A percentile compares a stretch with the other conserved stretches of the same genome.
Conservation (phyloP, 345 rosid species). For the Dipteronia dyeriana region DNA sequence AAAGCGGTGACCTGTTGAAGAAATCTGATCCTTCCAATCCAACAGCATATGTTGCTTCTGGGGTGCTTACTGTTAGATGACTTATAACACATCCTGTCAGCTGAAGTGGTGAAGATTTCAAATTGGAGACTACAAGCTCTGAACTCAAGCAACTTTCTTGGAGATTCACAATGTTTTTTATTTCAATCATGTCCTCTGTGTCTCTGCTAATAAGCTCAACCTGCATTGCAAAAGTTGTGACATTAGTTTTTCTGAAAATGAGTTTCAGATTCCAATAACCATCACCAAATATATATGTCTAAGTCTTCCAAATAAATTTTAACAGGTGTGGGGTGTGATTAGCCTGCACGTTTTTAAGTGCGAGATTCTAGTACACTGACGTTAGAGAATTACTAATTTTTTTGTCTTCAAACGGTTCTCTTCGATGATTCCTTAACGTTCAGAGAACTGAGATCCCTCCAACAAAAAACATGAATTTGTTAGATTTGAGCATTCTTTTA, state of each 20-base stretch:
- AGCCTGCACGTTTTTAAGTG: too few relatives aligned
- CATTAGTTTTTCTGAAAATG: background rate
- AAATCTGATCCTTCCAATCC: conserved; percentile 74
- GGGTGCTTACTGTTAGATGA: conserved; percentile 83
- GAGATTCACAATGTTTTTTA: conserved; percentile 55
- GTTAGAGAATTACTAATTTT: too few relatives aligned
- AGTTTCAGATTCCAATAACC: background rate
- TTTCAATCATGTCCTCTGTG: conserved; percentile 45
- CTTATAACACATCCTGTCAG: conserved; percentile 56
- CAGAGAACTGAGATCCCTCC: too few relatives aligned
- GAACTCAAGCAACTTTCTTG: conserved; percentile 55
- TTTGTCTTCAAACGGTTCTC: too few relatives aligned
- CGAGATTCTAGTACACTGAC: too few relatives aligned
- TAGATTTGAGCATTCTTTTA: too few relatives aligned
- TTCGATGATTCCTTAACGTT: too few relatives aligned
- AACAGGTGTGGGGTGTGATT: too few relatives aligned
- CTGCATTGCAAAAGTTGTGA: conserved; percentile 33
- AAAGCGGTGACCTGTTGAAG: conserved; percentile 39
- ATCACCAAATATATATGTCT: background rate
- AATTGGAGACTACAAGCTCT: conserved; percentile 54
- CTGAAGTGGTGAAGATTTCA: conserved; percentile 36
- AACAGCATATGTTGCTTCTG: conserved; percentile 76
- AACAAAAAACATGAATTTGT: too few relatives aligned
- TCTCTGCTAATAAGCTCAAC: conserved; percentile 61
- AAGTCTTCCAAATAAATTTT: too few relatives aligned